A percentile compares a stretch with the other conserved stretches of the same genome.
phyloP scores from a whole-genome alignment of 306 rosid species.

The Pueraria montana region DNA sequence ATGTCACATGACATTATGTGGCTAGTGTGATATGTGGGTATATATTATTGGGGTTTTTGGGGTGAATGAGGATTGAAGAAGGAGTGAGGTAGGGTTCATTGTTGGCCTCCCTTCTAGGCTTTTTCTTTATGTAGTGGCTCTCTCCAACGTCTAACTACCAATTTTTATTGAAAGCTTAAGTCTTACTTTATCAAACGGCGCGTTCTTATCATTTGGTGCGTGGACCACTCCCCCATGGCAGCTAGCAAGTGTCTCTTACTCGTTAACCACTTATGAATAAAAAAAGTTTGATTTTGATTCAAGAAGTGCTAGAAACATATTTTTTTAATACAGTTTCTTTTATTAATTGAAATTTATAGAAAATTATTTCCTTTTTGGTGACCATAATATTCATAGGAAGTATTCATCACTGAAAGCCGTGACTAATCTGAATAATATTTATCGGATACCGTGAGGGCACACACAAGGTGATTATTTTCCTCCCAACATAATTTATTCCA shows the following conservation, averaged over 20 bases:
- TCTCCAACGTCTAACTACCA: conserved; percentile 18
- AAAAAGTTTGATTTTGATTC: no score
- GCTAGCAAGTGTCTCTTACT: conserved; percentile 10
- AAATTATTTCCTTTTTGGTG: no score
- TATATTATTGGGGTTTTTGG: conserved; percentile 5
- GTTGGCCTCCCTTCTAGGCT: conserved; percentile 19
- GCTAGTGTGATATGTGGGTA: background rate
- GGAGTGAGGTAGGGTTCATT: conserved; percentile 1
- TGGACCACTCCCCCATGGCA: background rate
- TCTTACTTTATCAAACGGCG: conserved; percentile 31
- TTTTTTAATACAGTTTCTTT: no score
- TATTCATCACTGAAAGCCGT: no score
- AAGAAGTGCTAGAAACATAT: no score
- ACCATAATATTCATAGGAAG: no score
- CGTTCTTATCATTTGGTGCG: conserved; percentile 12
- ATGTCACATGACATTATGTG: conserved; percentile 42
- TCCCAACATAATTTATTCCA: no score
- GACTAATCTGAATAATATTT: no score
- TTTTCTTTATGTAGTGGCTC: conserved; percentile 27
- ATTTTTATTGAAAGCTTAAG: conserved; percentile 17
- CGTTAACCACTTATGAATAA: background rate
- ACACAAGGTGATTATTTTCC: no score
- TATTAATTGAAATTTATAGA: no score
- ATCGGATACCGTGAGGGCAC: no score
- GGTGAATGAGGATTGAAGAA: background rate